These are phyloP conservation scores for Celoporthe dispersa DNA, from an alignment of 2,329 filamentous ascomycete species.

Conservation along the genomic window DNA sequence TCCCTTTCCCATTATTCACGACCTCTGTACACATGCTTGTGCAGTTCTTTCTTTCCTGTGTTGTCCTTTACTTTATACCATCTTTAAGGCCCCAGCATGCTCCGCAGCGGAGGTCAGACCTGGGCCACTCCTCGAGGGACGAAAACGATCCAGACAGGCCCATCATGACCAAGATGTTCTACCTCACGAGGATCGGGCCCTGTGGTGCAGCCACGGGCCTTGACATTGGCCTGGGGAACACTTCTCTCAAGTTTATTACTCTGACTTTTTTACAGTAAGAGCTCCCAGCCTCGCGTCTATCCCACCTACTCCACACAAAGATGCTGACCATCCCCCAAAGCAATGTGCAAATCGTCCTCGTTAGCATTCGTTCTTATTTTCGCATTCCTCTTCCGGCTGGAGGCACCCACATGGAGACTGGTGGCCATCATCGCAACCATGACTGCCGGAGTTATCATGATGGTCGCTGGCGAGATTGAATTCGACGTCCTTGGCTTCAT, in stretches of 20 bases:
- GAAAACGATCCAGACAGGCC: constrained; percentile 54
- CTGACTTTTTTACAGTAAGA: constrained; percentile 93
- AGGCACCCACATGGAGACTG: constrained; percentile 83
- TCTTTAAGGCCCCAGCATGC: constrained; percentile 71
- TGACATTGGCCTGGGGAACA: constrained; percentile 95
- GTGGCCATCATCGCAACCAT: constrained; percentile 88
- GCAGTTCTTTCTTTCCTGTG: constrained; percentile 79
- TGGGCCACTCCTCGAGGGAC: constrained; percentile 49
- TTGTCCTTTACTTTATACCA: constrained; percentile 82
- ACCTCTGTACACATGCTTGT: constrained; percentile 96
- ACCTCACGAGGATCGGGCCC: constrained; percentile 86
- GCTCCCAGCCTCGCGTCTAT: background rate
- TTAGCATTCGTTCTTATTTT: constrained; percentile 95
- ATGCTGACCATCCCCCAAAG: constrained; percentile 44
- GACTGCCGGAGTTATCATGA: constrained; percentile 93
- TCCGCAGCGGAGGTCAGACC: constrained; percentile 47
- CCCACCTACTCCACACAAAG: constrained; percentile 14
- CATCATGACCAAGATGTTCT: constrained; percentile 89
- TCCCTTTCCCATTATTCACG: constrained; percentile 93
- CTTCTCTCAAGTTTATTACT: constrained; percentile 92
- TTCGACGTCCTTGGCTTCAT: constrained; percentile 87
- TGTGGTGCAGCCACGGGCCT: constrained; percentile 92
- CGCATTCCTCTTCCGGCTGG: constrained; percentile 90
- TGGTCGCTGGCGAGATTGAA: constrained; percentile 93
- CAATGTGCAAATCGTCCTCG: constrained; percentile 98